Evolutionary conservation across 352 stramenopile genomes (phyloP).

Genomic region (Phytophthora brassicae): DNA sequence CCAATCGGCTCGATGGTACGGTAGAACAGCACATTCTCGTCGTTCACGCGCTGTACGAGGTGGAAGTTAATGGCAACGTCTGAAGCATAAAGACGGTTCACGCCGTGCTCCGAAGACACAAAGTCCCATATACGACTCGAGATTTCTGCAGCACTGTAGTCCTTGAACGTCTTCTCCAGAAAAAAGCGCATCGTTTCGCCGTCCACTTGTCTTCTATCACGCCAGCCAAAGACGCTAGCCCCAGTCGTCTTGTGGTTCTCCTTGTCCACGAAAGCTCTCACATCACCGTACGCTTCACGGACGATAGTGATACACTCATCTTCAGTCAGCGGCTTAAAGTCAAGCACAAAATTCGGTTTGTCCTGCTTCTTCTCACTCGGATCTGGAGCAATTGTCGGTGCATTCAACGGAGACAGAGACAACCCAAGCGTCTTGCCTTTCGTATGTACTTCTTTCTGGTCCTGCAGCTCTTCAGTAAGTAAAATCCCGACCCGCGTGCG

Average conservation of each 20-base stretch:
- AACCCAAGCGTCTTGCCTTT: conserved; percentile 22
- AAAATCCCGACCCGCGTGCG: conserved; percentile 58
- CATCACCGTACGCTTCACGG: conserved; percentile 45
- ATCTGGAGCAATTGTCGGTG: not conserved
- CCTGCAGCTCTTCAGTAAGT: conserved; percentile 52
- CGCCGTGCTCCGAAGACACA: conserved; percentile 50
- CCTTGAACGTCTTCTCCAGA: conserved; percentile 61
- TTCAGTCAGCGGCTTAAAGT: conserved; percentile 35
- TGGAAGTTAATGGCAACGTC: conserved; percentile 52
- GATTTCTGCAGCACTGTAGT: conserved; percentile 38
- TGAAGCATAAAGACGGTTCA: conserved; percentile 69
- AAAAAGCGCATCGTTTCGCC: conserved; percentile 62
- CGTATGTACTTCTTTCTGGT: conserved; percentile 42
- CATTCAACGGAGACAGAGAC: not conserved
- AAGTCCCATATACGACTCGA: conserved; percentile 58
- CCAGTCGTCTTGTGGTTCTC: conserved; percentile 50
- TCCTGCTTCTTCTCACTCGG: not conserved
- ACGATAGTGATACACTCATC: conserved; percentile 52
- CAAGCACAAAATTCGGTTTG: conserved; percentile 19
- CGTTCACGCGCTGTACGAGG: conserved; percentile 54
- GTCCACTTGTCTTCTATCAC: conserved; percentile 50
- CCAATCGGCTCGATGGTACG: conserved; percentile 55
- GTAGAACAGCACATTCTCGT: conserved; percentile 65
- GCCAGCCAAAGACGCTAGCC: conserved; percentile 65
- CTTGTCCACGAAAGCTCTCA: conserved; percentile 42